Conservation (phyloP, 2,329 filamentous ascomycete genomes). For the Aspergillus bombycis region DNA sequence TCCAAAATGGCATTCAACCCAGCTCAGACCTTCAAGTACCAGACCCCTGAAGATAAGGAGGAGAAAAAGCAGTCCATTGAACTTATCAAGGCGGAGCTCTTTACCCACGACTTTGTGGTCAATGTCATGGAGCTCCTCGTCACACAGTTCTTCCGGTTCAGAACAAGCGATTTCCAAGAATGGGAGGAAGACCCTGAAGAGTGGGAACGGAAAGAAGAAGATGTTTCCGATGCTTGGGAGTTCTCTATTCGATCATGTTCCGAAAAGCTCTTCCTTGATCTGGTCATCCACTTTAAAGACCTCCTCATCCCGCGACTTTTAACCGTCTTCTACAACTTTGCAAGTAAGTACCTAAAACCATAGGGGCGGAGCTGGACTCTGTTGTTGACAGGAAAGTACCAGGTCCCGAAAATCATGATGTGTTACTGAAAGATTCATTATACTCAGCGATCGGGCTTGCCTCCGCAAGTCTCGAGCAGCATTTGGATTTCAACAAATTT, state of each 20-base stretch:
- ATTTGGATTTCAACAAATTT: conserved; percentile 83
- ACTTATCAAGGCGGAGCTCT: conserved; percentile 71
- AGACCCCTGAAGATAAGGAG: conserved; percentile 71
- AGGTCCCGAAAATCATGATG: conserved; percentile 65
- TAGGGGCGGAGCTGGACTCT: conserved; percentile 1
- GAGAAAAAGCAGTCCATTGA: conserved; percentile 73
- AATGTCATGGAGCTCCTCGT: conserved; percentile 85
- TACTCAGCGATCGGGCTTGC: conserved; percentile 92
- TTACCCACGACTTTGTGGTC: conserved; percentile 75
- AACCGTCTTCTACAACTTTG: conserved; percentile 78
- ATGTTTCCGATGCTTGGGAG: conserved; percentile 82
- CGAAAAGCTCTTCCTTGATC: conserved; percentile 89
- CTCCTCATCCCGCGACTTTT: conserved; percentile 78
- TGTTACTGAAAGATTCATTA: conserved; percentile 88
- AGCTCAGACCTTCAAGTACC: conserved; percentile 80
- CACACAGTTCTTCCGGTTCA: conserved; percentile 84
- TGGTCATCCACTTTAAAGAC: conserved; percentile 85
- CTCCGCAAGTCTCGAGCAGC: conserved; percentile 71
- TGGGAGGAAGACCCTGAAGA: conserved; percentile 96
- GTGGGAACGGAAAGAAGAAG: conserved; percentile 90
- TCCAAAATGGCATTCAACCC: conserved; percentile 83
- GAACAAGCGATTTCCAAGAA: conserved; percentile 79
- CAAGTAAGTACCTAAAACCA: conserved; percentile 54
- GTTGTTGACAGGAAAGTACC: not conserved
- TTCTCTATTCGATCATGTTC: conserved; percentile 91